Evolutionary conservation across 2,329 filamentous ascomycete genomes (phyloP), one percentile per base, ranked within the genome.

Genomic region (Calycina herbarum): DNA sequence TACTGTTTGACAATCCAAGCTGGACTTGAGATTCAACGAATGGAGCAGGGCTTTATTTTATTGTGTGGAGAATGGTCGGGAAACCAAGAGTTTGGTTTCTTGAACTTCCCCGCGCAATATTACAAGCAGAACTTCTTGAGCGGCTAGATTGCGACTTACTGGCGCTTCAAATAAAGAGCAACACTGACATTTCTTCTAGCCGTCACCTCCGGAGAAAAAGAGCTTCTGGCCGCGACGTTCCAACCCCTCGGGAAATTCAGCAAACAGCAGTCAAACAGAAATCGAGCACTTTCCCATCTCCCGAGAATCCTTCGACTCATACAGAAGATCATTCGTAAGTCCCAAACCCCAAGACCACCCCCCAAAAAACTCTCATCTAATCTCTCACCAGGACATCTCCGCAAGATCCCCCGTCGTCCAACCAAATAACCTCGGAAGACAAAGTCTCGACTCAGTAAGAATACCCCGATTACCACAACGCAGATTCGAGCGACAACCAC

Each of bases 281-380:
- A 94, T 93, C 72, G 94, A 98, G 76, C 93, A 91, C 15, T 98
- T 98, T 77, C 93, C 91, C 69, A 98, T 98, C 77, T 97, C 94
- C 45, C 87, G 94, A 74, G 95, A 98, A 80, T 97, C 94, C 1
- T 98, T 98, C 75, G 95, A 98, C 77, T 97, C 94, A 2, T 98
- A 98, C 79, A 86, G 95, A 69, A 88, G 95, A 74, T 97, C 94
- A 69, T 98, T 98, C 81, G 94, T 97, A 85, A 72, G 90, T 83
- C 15, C n/a, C 45, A 24, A 45, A 17, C 15, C 45, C 27, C 48
- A 15, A 17, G 31, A 58, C 58, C 63, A 65, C 38, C 64, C 67
- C 59, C 63, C 51, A 33, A 48, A n/a, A 6, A 27, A 27, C n/a
- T 27, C 33, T 31, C n/a, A 38, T 60, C 65, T 71, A 38, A 68